Evolutionary conservation across 2,329 filamentous ascomycete species (phyloP).

Genomic region (Ophiosphaerella narmari): DNA sequence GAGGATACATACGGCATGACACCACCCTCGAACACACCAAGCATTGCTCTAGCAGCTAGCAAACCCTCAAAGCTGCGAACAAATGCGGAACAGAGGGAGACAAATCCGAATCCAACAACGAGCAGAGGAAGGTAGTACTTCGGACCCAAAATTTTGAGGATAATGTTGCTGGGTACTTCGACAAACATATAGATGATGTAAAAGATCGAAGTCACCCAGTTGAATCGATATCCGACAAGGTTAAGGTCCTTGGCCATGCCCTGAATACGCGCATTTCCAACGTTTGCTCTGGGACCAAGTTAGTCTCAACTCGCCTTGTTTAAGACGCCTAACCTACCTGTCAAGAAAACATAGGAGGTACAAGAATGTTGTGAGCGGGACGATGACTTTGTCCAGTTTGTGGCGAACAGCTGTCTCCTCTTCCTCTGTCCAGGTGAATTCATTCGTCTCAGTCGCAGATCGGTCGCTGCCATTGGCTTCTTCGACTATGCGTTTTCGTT

Average conservation of each 20-base stretch:
- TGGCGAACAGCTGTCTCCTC: slow-evolving; percentile 57
- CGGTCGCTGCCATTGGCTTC: slow-evolving; percentile 34
- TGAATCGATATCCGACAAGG: slow-evolving; percentile 58
- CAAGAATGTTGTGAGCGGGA: slow-evolving; percentile 58
- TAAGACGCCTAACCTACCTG: slow-evolving; percentile 23
- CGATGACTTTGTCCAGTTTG: slow-evolving; percentile 59
- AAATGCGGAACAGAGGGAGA: slow-evolving; percentile 61
- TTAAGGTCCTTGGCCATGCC: slow-evolving; percentile 57
- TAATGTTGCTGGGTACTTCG: slow-evolving; percentile 61
- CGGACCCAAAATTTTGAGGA: slow-evolving; percentile 60
- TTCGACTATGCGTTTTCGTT: slow-evolving; percentile 20
- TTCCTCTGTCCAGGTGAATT: slow-evolving; percentile 55
- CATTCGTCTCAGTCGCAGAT: slow-evolving; percentile 37
- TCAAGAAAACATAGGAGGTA: slow-evolving; percentile 60
- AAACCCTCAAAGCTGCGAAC: slow-evolving; percentile 55
- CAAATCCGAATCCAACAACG: slow-evolving; percentile 60
- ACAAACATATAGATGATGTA: slow-evolving; percentile 62
- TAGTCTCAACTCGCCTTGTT: slow-evolving; percentile 1
- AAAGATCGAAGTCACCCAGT: slow-evolving; percentile 63
- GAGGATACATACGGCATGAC: slow-evolving; percentile 54
- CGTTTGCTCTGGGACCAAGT: slow-evolving; percentile 42
- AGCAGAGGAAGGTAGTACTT: slow-evolving; percentile 60
- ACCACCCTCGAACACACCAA: slow-evolving; percentile 63
- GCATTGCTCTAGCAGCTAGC: slow-evolving; percentile 53
- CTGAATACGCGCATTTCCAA: slow-evolving; percentile 62